Evolutionary conservation across 1,139 yeast genomes (phyloP).

Genomic region (Yamadazyma conglobata): DNA sequence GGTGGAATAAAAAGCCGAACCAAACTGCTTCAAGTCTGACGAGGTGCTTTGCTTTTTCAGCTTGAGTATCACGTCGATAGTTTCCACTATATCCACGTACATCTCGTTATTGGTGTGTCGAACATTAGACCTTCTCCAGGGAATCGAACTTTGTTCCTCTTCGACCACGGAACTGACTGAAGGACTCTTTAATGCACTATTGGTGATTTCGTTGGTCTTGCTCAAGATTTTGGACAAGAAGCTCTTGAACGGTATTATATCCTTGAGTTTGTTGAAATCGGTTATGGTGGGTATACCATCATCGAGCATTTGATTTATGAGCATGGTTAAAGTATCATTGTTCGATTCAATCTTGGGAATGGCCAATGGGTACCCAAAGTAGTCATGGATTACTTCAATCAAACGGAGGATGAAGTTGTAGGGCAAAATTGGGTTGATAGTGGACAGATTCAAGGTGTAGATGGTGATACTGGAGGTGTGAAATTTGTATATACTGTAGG

Average conservation of each 20-base stretch:
- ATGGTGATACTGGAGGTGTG: slow-evolving; percentile 22
- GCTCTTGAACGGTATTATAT: slow-evolving; percentile 61
- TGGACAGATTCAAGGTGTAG: slow-evolving; percentile 21
- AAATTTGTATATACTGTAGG: slow-evolving; percentile 26
- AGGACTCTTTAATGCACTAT: slow-evolving; percentile 17
- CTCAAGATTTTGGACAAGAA: slow-evolving; percentile 36
- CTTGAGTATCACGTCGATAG: slow-evolving; percentile 42
- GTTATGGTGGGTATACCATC: slow-evolving; percentile 71
- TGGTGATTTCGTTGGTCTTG: slow-evolving; percentile 29
- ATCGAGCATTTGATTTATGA: slow-evolving; percentile 59
- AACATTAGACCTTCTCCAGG: slow-evolving; percentile 73
- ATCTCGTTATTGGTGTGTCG: slow-evolving; percentile 74
- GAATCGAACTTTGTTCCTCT: slow-evolving; percentile 27
- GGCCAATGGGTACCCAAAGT: slow-evolving; percentile 57
- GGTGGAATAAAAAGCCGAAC: slow-evolving; percentile 37
- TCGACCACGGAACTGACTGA: slow-evolving; percentile 3
- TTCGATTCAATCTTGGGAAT: slow-evolving; percentile 60
- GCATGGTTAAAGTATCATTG: slow-evolving; percentile 59
- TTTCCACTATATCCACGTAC: slow-evolving; percentile 73
- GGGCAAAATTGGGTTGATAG: slow-evolving; percentile 49
- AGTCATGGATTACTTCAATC: slow-evolving; percentile 50
- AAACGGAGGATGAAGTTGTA: slow-evolving; percentile 53
- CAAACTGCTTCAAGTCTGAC: slow-evolving; percentile 20
- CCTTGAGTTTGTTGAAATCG: slow-evolving; percentile 68
- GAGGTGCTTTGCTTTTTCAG: slow-evolving; percentile 10